Conservation (phyloP, 345 rosid species). For the Bruguiera sexangula region DNA sequence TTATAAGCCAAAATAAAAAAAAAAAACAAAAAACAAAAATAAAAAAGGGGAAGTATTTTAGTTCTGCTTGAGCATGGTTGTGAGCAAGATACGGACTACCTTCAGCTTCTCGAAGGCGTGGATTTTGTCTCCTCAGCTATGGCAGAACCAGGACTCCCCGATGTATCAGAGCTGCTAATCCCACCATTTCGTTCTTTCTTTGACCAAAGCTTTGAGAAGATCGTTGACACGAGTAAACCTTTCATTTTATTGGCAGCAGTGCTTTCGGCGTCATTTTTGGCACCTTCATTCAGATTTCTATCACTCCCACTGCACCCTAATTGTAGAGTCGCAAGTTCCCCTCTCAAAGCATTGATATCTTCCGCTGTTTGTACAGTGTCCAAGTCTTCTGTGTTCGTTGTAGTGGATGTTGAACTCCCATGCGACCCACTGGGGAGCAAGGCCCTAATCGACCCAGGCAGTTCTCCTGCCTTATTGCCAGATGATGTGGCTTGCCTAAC, state of each 20-base stretch:
- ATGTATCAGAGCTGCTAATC: constrained; percentile 61
- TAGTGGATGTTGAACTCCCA: constrained; percentile 75
- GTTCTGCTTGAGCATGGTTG: neutral
- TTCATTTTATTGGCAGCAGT: constrained; percentile 41
- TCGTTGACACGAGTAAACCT: constrained; percentile 50
- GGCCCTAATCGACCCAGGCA: constrained; percentile 44
- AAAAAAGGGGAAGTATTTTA: neutral
- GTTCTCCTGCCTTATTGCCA: constrained; percentile 54
- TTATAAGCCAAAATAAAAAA: constrained; percentile 18
- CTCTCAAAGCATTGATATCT: constrained; percentile 65
- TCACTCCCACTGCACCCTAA: constrained; percentile 21
- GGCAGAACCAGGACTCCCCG: constrained; percentile 44
- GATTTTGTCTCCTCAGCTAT: constrained; percentile 30
- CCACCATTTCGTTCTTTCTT: constrained; percentile 59
- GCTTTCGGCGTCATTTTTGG: constrained; percentile 36
- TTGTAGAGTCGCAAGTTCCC: constrained; percentile 52
- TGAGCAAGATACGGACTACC: constrained; percentile 46
- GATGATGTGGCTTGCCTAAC: constrained; percentile 35
- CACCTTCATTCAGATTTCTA: constrained; percentile 22
- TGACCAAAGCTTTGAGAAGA: constrained; percentile 61
- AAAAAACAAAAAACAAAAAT: neutral
- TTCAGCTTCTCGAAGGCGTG: constrained; percentile 67
- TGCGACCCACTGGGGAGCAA: constrained; percentile 57
- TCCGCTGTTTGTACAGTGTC: constrained; percentile 67
- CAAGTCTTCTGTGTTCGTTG: constrained; percentile 86